Evolutionary conservation across 257 asterid genomes (phyloP).

Genomic region (Solanum verrucosum): DNA sequence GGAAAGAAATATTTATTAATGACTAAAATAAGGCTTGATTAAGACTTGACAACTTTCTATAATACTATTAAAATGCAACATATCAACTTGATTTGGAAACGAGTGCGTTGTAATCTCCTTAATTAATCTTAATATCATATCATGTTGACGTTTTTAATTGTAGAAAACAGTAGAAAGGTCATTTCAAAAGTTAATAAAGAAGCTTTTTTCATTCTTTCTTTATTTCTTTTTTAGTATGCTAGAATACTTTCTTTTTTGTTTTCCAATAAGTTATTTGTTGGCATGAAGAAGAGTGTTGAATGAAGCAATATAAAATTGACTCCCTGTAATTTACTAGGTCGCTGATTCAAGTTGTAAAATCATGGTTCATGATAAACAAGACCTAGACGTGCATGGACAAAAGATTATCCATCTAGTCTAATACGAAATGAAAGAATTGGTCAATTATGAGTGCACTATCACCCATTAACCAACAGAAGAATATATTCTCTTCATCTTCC

Average conservation of each 20-base stretch:
- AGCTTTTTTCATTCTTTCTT: not conserved
- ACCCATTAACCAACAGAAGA: conserved; percentile 3
- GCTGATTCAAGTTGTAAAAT: not conserved
- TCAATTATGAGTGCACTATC: not conserved
- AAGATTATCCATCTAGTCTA: not conserved
- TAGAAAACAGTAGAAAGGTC: not conserved
- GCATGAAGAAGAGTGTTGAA: not conserved
- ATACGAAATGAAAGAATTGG: not conserved
- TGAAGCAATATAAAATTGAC: not conserved
- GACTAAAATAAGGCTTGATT: not conserved
- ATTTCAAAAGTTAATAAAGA: not conserved
- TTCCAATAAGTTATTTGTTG: not conserved
- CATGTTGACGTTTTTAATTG: not conserved
- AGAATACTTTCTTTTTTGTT: not conserved
- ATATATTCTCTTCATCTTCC: not conserved
- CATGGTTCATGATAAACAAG: not conserved
- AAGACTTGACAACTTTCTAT: not conserved
- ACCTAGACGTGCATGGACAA: not conserved
- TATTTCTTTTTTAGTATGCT: not conserved
- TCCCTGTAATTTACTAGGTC: not conserved
- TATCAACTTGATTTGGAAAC: not conserved
- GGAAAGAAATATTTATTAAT: not conserved
- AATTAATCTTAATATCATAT: not conserved
- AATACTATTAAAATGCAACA: not conserved
- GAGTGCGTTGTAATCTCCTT: not conserved